These are phyloP conservation scores for Cadophora sp. DNA, from an alignment of 2,329 filamentous ascomycete genomes.

Conservation along the genomic window DNA sequence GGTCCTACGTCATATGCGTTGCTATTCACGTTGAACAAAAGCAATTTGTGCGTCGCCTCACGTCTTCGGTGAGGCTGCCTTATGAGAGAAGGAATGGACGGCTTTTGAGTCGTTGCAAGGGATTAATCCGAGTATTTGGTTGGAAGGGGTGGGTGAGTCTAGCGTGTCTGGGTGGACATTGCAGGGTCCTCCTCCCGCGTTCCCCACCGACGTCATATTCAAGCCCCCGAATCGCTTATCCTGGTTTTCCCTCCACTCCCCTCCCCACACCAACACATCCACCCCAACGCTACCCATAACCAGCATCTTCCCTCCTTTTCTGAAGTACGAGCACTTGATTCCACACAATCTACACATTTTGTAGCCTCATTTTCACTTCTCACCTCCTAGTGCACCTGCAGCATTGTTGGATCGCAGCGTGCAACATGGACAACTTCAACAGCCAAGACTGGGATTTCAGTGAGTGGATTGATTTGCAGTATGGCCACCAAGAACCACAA, in stretches of 20 bases:
- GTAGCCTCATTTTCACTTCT: not conserved
- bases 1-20: not conserved
- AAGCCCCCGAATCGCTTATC: no score
- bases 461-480: not conserved
- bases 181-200: no score
- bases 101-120: no score
- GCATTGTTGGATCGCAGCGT: not conserved
- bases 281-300: not conserved
- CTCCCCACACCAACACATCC: not conserved
- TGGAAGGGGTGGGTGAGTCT: not conserved
- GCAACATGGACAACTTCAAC: slow-evolving; percentile 7
- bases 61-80: no score
- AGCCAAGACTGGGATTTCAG: slow-evolving; percentile 4
- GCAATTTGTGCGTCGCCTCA: no score
- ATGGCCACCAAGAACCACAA: no score
- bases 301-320: not conserved
- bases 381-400: not conserved
- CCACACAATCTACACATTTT: not conserved
- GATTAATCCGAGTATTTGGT: not conserved
- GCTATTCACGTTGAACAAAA: no score
- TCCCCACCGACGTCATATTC: not conserved
- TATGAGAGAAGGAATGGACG: no score
- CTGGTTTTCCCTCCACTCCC: no score
- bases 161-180: no score
- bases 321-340: not conserved